phyloP scores from a whole-genome alignment of 495 filamentous ascomycete species.

The Evernia prunastri region DNA sequence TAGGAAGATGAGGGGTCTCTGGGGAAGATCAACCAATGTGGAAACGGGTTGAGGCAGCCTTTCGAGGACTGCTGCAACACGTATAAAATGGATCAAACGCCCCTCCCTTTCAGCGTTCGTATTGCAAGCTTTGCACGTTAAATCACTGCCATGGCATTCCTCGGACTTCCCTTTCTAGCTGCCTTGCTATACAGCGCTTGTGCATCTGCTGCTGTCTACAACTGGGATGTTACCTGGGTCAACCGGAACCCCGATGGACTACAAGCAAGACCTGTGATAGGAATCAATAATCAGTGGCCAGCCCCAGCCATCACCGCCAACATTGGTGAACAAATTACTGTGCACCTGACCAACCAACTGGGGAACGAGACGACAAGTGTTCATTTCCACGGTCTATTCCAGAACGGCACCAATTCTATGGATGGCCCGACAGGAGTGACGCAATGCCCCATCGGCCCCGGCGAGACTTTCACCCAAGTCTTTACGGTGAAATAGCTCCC shows the following conservation, averaged over 20 bases:
- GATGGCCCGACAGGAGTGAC: slow-evolving; percentile 56
- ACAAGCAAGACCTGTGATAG: slow-evolving; percentile 59
- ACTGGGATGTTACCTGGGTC: slow-evolving; percentile 78
- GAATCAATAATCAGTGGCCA: slow-evolving; percentile 75
- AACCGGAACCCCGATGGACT: slow-evolving; percentile 73
- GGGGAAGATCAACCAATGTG: background rate
- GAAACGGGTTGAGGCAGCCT: background rate
- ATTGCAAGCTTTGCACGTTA: background rate
- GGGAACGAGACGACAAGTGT: slow-evolving; percentile 51
- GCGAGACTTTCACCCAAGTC: slow-evolving; percentile 42
- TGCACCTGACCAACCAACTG: slow-evolving; percentile 64
- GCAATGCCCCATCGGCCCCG: slow-evolving; percentile 64
- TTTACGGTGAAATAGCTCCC: slow-evolving; percentile 29
- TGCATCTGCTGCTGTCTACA: slow-evolving; percentile 55
- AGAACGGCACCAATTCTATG: slow-evolving; percentile 55
- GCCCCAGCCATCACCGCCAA: slow-evolving; percentile 58
- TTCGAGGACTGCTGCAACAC: background rate
- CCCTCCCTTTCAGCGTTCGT: background rate
- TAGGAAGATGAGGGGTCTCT: background rate
- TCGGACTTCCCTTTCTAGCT: background rate
- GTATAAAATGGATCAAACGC: background rate
- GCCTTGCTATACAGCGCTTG: background rate
- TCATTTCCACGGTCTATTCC: slow-evolving; percentile 63
- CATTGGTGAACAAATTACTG: slow-evolving; percentile 62
- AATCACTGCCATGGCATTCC: background rate